A percentile compares a stretch with the other conserved stretches of the same genome.
Evolutionary conservation across 345 rosid genomes (phyloP).

Genomic region (Linum lewisii): DNA sequence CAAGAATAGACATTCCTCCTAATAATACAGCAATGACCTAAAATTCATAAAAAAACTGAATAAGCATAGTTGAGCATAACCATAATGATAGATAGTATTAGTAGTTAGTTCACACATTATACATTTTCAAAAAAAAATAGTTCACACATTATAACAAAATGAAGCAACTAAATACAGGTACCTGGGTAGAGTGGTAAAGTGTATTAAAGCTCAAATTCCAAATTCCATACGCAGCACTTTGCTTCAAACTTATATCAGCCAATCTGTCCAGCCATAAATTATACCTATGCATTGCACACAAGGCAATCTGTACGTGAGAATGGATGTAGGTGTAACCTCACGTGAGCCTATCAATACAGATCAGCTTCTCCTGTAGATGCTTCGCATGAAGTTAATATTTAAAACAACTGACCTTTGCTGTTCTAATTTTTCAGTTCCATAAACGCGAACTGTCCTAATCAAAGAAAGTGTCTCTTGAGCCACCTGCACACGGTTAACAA

Average conservation of each 20-base stretch:
- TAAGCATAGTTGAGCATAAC: conserved; percentile 8
- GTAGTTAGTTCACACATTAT: not conserved
- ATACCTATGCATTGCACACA: conserved; percentile 44
- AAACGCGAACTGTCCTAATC: conserved; percentile 93
- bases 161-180: not conserved
- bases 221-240: conserved; percentile 95
- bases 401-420: conserved; percentile 40
- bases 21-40: conserved; percentile 81
- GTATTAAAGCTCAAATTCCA: conserved; percentile 88
- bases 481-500: conserved; percentile 36
- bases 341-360: not conserved
- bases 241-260: conserved; percentile 78
- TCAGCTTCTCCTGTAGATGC: not conserved
- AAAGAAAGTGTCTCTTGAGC: conserved; percentile 96
- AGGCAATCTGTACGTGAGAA: conserved; percentile 10
- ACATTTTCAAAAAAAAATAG: no score
- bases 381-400: conserved; percentile 1
- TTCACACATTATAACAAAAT: not conserved
- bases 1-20: conserved; percentile 85
- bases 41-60: conserved; percentile 10
- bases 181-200: conserved; percentile 94
- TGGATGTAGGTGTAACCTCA: conserved; percentile 5
- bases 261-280: conserved; percentile 64
- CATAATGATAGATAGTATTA: not conserved
- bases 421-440: conserved; percentile 87